Percentiles rank a stretch among this genome's conserved stretches.
phyloP scores from a whole-genome alignment of 176 grass and related monocot species.

The Puya raimondii region DNA sequence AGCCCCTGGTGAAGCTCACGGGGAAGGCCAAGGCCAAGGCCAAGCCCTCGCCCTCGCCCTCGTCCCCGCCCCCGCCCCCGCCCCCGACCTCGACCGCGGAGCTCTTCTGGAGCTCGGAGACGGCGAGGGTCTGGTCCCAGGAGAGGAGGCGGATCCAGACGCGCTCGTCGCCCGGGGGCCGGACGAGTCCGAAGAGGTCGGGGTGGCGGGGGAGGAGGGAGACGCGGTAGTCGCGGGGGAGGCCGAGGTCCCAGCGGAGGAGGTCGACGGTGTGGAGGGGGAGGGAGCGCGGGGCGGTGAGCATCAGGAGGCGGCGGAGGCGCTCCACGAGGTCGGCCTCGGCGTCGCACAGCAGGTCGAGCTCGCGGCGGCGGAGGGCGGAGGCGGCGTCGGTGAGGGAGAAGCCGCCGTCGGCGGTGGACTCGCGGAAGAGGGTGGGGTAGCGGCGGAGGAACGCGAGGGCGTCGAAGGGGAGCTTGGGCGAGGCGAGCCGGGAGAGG shows the following conservation, averaged over 20 bases:
- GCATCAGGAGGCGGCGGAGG: constrained; percentile 61
- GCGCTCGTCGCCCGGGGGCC: constrained; percentile 52
- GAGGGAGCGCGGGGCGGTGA: constrained; percentile 35
- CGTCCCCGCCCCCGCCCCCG: background rate
- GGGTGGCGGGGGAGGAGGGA: constrained; percentile 42
- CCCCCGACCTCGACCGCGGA: background rate
- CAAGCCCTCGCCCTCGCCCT: constrained; percentile 5
- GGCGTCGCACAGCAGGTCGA: constrained; percentile 19
- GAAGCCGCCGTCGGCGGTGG: constrained; percentile 5
- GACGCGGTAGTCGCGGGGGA: constrained; percentile 44
- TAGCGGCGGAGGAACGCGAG: constrained; percentile 39
- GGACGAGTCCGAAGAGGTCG: constrained; percentile 37
- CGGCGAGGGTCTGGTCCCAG: constrained; percentile 48
- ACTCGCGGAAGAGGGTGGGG: constrained; percentile 41
- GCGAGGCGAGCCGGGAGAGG: constrained; percentile 17
- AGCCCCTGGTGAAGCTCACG: constrained; percentile 55
- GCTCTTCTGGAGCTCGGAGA: constrained; percentile 55
- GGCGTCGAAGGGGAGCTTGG: constrained; percentile 15
- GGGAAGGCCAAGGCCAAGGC: constrained; percentile 45
- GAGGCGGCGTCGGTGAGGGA: constrained; percentile 41
- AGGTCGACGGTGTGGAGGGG: constrained; percentile 71
- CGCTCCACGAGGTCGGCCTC: constrained; percentile 41
- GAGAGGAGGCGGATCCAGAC: constrained; percentile 65
- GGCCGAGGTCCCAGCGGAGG: constrained; percentile 71
- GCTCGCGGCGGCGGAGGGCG: constrained; percentile 36